Evolutionary conservation across 2,329 filamentous ascomycete genomes (phyloP).

Genomic region (Botryosphaeria dothidea): DNA sequence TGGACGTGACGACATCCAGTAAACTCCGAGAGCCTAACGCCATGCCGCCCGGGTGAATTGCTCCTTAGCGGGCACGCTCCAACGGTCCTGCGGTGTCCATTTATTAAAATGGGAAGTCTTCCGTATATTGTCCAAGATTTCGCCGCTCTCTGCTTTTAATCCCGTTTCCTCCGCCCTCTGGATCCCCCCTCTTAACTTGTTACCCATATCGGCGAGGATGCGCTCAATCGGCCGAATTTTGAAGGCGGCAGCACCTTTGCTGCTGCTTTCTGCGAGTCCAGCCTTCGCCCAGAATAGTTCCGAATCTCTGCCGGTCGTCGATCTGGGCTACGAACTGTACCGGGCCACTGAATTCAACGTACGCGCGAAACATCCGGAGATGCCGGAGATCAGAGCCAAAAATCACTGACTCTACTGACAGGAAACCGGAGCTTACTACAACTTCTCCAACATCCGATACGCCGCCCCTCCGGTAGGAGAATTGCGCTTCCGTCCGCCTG

Average conservation of each 20-base stretch:
- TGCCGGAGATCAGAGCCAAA: neutral
- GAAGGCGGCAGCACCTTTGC: neutral
- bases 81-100: neutral
- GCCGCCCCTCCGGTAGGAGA: constrained; percentile 55
- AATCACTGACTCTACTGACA: constrained; percentile 28
- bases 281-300: neutral
- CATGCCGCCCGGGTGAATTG: neutral
- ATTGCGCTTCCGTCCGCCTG: constrained; percentile 54
- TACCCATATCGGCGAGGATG: neutral
- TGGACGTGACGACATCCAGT: neutral
- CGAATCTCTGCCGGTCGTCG: neutral
- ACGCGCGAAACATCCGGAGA: neutral
- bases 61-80: neutral
- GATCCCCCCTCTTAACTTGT: neutral
- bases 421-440: constrained; percentile 48
- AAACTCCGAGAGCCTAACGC: neutral
- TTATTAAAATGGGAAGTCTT: neutral
- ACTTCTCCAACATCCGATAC: constrained; percentile 60
- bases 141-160: neutral
- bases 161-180: neutral
- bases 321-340: constrained; percentile 16
- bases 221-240: neutral
- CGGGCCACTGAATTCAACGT: constrained; percentile 11
- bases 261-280: neutral
- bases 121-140: neutral